These are phyloP conservation scores for Citrus hindsii DNA, from an alignment of 345 rosid genomes.

Conservation along the genomic window DNA sequence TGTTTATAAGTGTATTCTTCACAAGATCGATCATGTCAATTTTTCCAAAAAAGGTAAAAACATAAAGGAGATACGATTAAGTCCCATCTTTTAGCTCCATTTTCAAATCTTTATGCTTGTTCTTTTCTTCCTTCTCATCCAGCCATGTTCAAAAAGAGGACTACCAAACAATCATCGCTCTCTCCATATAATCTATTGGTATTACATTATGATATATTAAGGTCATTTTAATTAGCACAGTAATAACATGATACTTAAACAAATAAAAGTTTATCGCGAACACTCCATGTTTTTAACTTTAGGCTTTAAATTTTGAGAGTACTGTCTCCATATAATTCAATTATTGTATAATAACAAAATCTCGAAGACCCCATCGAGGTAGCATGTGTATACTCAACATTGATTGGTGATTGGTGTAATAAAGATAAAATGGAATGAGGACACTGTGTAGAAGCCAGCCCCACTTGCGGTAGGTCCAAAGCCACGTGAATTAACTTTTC, in stretches of 20 bases:
- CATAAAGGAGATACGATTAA: too few species aligned
- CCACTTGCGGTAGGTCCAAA: constrained; percentile 20
- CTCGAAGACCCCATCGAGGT: not conserved
- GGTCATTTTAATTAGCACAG: too few species aligned
- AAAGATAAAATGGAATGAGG: not conserved
- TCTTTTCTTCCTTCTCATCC: not conserved
- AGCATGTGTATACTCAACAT: not conserved
- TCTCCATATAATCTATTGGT: too few species aligned
- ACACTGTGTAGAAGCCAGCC: not conserved
- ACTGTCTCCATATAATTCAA: too few species aligned
- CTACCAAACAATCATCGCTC: not conserved
- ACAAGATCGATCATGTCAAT: not conserved
- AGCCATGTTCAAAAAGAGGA: not conserved
- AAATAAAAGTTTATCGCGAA: too few species aligned
- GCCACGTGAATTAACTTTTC: constrained; percentile 23
- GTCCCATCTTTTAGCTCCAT: not conserved
- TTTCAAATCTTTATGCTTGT: not conserved
- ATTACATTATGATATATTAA: too few species aligned
- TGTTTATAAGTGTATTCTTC: not conserved
- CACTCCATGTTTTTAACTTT: too few species aligned
- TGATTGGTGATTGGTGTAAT: not conserved
- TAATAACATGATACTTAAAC: too few species aligned
- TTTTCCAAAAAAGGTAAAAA: too few species aligned
- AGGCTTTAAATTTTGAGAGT: too few species aligned
- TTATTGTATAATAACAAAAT: not conserved